A percentile compares a stretch with the other conserved stretches of the same genome.
Conservation (phyloP, 257 asterid species). For the Solanum ahanhuiri region DNA sequence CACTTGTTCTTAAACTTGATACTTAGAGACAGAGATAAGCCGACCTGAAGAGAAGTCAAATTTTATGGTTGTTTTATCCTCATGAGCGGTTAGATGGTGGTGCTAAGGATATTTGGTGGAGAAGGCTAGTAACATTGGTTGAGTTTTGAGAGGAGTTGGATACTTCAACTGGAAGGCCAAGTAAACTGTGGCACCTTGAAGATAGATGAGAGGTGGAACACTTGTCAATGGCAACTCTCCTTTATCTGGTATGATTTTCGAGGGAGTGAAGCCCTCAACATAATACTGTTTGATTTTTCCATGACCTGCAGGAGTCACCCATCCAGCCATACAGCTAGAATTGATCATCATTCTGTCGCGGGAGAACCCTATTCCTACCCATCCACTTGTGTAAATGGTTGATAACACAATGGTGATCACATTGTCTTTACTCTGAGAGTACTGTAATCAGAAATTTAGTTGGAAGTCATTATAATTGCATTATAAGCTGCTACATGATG, state of each 20-base stretch:
- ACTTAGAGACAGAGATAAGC: neutral
- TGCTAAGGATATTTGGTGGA: constrained; percentile 67
- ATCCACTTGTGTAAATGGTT: constrained; percentile 64
- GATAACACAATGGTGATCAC: constrained; percentile 67
- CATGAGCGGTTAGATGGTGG: constrained; percentile 63
- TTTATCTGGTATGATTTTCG: constrained; percentile 48
- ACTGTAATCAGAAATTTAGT: constrained; percentile 29
- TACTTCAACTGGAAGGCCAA: constrained; percentile 72
- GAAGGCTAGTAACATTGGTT: constrained; percentile 71
- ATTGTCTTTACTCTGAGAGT: constrained; percentile 52
- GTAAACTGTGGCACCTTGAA: constrained; percentile 55
- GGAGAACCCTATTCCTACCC: constrained; percentile 97
- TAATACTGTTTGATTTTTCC: constrained; percentile 65
- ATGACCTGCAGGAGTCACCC: constrained; percentile 61
- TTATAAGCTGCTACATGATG: neutral
- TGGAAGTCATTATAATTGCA: neutral
- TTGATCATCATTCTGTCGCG: constrained; percentile 74
- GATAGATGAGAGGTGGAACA: constrained; percentile 64
- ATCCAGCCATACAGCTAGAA: constrained; percentile 86
- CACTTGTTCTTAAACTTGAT: neutral
- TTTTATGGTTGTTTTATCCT: constrained; percentile 49
- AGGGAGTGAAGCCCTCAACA: constrained; percentile 55
- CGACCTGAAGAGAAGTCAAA: constrained; percentile 77
- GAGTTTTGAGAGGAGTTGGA: constrained; percentile 39
- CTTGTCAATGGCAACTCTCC: constrained; percentile 67